Conservation (phyloP, 2,329 filamentous ascomycete genomes). For the Xylariaceae sp. region DNA sequence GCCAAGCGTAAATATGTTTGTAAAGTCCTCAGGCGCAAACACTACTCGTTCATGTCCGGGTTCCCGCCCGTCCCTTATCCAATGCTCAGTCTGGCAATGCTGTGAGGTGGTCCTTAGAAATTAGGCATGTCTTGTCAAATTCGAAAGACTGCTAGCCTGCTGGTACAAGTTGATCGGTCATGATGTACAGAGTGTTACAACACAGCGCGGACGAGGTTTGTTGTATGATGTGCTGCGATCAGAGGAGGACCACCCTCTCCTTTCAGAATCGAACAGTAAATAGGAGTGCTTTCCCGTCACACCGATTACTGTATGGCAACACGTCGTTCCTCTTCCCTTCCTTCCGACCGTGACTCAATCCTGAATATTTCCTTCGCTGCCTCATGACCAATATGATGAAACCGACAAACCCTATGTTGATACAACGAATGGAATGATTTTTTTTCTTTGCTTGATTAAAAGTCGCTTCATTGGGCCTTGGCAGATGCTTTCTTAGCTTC, state of each 20-base stretch:
- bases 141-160: no score
- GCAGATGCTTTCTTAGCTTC: slow-evolving; percentile 40
- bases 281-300: no score
- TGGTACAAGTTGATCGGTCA: no score
- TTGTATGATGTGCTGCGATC: no score
- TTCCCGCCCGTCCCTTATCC: no score
- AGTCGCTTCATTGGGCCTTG: slow-evolving; percentile 25
- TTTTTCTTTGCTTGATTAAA: not conserved
- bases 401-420: slow-evolving; percentile 23
- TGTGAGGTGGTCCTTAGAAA: slow-evolving; percentile 6
- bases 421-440: slow-evolving; percentile 23
- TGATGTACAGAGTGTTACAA: no score
- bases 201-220: no score
- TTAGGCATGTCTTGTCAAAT: not conserved
- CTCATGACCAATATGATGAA: slow-evolving; percentile 10
- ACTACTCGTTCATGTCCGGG: slow-evolving; percentile 13
- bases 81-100: no score
- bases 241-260: no score
- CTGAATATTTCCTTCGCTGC: slow-evolving; percentile 11
- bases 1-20: slow-evolving; percentile 9
- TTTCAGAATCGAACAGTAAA: slow-evolving; percentile 9
- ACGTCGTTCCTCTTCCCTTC: slow-evolving; percentile 7
- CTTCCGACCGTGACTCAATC: slow-evolving; percentile 17
- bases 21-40: slow-evolving; percentile 10
- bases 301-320: no score